A percentile compares a stretch with the other conserved stretches of the same genome.
Conservation (phyloP, 2,329 filamentous ascomycete species). For the Leptographium wingfieldii region DNA sequence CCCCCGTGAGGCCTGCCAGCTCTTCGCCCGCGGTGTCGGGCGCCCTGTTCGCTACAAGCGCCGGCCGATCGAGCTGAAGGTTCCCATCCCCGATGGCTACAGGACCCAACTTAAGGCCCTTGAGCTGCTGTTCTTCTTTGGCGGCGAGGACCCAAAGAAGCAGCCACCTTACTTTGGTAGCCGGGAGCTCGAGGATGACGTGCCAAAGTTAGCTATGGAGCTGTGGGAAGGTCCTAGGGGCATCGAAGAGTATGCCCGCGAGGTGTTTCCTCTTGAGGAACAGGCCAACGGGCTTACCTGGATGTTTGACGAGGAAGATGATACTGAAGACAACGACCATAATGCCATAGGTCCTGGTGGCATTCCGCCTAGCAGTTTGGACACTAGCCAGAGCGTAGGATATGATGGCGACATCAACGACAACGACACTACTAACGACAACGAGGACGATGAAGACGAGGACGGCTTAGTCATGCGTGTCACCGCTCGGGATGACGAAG, state of each 20-base stretch:
- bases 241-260: slow-evolving; percentile 86
- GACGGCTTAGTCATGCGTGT: slow-evolving; percentile 46
- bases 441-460: slow-evolving; percentile 38
- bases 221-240: slow-evolving; percentile 88
- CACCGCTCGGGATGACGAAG: slow-evolving; percentile 43
- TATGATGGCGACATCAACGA: neutral
- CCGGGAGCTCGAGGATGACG: slow-evolving; percentile 42
- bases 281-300: slow-evolving; percentile 86
- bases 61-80: slow-evolving; percentile 69
- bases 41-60: slow-evolving; percentile 67
- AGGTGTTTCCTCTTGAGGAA: slow-evolving; percentile 91
- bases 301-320: slow-evolving; percentile 53
- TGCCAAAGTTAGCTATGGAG: slow-evolving; percentile 62
- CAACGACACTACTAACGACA: slow-evolving; percentile 36
- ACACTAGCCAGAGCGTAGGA: slow-evolving; percentile 22
- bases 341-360: too few relatives aligned
- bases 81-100: slow-evolving; percentile 79
- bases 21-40: slow-evolving; percentile 67
- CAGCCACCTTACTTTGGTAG: slow-evolving; percentile 55
- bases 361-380: neutral
- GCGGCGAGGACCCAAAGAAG: slow-evolving; percentile 37
- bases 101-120: slow-evolving; percentile 68
- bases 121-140: slow-evolving; percentile 44
- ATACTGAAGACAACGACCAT: slow-evolving; percentile 24
- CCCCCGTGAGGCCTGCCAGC: slow-evolving; percentile 66